Evolutionary conservation across 495 filamentous ascomycete genomes (phyloP).

Genomic region (Penicillium daleae): DNA sequence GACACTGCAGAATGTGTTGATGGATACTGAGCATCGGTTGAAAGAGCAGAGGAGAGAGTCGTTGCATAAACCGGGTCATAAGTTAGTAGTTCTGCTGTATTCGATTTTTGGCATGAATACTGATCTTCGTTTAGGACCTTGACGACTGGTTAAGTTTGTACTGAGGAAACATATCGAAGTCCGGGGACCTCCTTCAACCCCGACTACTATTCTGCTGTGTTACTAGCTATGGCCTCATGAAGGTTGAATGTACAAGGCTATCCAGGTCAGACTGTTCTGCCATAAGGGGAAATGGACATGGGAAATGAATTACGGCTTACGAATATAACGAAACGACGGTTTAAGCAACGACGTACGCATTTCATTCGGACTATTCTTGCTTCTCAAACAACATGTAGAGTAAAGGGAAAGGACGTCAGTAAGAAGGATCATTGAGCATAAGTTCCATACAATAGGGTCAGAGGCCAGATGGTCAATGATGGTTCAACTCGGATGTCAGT

Average conservation of each 20-base stretch:
- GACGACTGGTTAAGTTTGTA: background rate
- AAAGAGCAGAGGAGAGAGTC: slow-evolving; percentile 8
- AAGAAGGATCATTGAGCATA: too few species aligned
- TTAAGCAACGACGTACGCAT: background rate
- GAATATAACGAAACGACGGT: background rate
- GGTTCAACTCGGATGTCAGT: too few species aligned
- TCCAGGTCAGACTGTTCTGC: background rate
- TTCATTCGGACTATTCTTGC: background rate
- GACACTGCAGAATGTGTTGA: slow-evolving; percentile 15
- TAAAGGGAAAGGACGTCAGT: too few species aligned
- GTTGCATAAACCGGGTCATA: slow-evolving; percentile 2
- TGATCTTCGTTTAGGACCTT: background rate
- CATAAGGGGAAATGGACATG: background rate
- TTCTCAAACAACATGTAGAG: too few species aligned
- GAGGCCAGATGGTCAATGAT: too few species aligned
- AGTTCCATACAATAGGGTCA: too few species aligned
- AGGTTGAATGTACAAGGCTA: background rate
- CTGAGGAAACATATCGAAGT: background rate
- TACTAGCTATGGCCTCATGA: background rate
- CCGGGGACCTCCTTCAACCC: background rate
- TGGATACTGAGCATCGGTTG: slow-evolving; percentile 15
- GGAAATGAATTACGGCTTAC: background rate
- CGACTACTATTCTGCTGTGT: background rate
- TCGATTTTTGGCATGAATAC: background rate
- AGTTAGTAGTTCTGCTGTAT: background rate